phyloP scores from a whole-genome alignment of 345 rosid species.

The Conringia planisiliqua region DNA sequence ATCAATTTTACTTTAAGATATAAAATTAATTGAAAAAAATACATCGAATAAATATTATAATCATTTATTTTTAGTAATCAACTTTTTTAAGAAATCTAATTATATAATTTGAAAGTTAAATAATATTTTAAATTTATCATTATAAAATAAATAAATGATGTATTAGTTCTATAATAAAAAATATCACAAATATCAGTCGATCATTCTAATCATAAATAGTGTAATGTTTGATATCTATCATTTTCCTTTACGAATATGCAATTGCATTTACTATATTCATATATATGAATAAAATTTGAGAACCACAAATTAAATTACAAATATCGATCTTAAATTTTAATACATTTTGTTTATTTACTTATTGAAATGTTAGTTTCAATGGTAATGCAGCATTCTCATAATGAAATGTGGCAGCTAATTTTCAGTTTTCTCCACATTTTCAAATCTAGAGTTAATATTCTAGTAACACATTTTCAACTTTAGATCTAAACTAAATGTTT shows the following conservation, averaged over 20 bases:
- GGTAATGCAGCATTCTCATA: not conserved
- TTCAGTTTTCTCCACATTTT: too few species aligned
- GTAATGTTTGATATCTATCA: not conserved
- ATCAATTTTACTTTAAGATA: too few species aligned
- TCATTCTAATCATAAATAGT: too few species aligned
- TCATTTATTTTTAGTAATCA: not conserved
- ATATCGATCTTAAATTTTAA: too few species aligned
- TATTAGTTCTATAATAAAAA: not conserved
- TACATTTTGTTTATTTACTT: too few species aligned
- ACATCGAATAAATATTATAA: not conserved
- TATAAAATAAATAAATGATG: not conserved
- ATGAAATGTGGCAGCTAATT: not conserved
- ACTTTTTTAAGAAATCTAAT: not conserved
- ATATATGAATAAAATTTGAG: not conserved
- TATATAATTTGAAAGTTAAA: not conserved
- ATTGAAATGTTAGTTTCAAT: not conserved
- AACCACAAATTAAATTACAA: too few species aligned
- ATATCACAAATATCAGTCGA: not conserved
- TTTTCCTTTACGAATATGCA: not conserved
- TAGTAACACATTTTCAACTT: too few species aligned
- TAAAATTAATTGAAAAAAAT: not conserved
- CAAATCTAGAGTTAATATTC: too few species aligned
- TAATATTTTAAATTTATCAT: too few species aligned
- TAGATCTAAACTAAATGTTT: too few species aligned
- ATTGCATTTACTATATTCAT: not conserved